These are phyloP conservation scores for Glycyrrhiza uralensis DNA, from an alignment of 306 rosid genomes.

Conservation along the genomic window DNA sequence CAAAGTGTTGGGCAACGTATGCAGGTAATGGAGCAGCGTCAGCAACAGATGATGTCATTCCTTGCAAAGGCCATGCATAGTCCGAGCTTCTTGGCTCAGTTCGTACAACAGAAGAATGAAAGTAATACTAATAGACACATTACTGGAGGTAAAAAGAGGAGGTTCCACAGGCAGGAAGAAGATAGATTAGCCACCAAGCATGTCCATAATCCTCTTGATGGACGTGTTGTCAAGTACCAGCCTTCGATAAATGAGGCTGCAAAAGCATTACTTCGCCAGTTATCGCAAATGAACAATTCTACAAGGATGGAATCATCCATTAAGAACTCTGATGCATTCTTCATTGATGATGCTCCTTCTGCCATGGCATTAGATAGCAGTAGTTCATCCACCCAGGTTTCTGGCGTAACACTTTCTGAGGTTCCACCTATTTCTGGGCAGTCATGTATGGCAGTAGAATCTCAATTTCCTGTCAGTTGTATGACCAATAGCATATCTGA, in stretches of 20 bases:
- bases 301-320: constrained; percentile 40
- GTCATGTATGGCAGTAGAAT: constrained; percentile 25
- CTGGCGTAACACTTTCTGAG: constrained; percentile 80
- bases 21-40: constrained; percentile 95
- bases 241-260: constrained; percentile 71
- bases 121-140: constrained; percentile 66
- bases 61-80: constrained; percentile 92
- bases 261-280: constrained; percentile 63
- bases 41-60: constrained; percentile 95
- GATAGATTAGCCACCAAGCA: constrained; percentile 27
- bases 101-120: constrained; percentile 82
- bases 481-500: constrained; percentile 36
- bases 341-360: constrained; percentile 53
- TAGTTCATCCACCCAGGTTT: constrained; percentile 45
- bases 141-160: constrained; percentile 68
- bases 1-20: constrained; percentile 58
- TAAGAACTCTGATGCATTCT: constrained; percentile 42
- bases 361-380: constrained; percentile 49
- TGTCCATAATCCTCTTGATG: constrained; percentile 43
- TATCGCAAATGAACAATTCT: constrained; percentile 56
- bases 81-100: constrained; percentile 88
- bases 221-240: constrained; percentile 82
- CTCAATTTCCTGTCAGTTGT: constrained; percentile 25
- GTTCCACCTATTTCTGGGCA: constrained; percentile 51
- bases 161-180: constrained; percentile 62